Evolutionary conservation across 768 basidiomycete species (phyloP), one percentile per base, ranked within the genome.

Genomic region (Hygrophorus russula): DNA sequence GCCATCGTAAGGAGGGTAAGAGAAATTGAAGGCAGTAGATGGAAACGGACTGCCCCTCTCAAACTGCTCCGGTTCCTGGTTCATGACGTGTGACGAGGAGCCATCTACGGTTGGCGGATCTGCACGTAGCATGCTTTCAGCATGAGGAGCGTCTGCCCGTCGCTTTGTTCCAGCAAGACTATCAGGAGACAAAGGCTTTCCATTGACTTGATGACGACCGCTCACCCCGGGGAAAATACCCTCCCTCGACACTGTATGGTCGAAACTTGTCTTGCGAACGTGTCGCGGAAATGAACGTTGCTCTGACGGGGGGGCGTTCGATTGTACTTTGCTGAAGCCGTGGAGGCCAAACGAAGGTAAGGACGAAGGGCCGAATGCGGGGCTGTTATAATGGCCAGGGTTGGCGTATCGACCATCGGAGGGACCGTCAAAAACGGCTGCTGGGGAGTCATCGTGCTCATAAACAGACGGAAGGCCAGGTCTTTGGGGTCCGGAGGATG

Each of bases 201-300:
- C 82, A 56, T 88, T 83, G 49, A 86, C 79, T 59, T 87, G 83
- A 63, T 89, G 85, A 39, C 85, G 70, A 45, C 82, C 81, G 51
- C 71, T 72, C 39, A 76, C 61, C 33, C 73, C 75, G 24, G 66
- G 55, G 46, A 78, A 65, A 43, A 80, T 71, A 30, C 71, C 76
- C 48, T 82, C 78, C 50, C 74, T 76, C 30, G 74, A 72, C 32
- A 93, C 81, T 3, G 91, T 92, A 62, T 92, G 91, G 60, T 96
- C 91, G 59, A 92, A 94, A 61, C 88, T 91, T 36, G 91, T 89
- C 69, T 96, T 96, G 48, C 91, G 77, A 46, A 90, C 87, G 60
- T 85, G 83, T 47, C 82, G 76, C 41, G 91, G 87, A 57, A 91
- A 87, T 24, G 71, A 62, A 49, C 71, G 78, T 51, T 69, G 70